Base-by-base conservation (phyloP, 192 early-diverging fungal species). In the Backusella morwellensis region DNA sequence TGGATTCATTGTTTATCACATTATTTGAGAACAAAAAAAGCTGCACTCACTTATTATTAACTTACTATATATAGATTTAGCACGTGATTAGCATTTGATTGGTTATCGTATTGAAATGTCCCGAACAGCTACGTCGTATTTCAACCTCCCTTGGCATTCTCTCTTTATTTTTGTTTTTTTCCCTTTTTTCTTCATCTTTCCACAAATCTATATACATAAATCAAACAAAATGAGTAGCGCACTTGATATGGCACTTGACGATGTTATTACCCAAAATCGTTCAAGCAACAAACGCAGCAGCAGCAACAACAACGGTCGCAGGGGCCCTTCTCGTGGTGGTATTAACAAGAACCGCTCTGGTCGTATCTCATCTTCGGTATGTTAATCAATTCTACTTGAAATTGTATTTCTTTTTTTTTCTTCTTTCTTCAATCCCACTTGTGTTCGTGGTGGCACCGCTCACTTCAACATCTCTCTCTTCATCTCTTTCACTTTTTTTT, bases 181-280 rank as follows among this genome's bases (percentile, higher is more conserved):
- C 26, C 56, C 11, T 63, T 63, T 63, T 63, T 29, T 63, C 56
- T 63, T 29, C 47, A 50, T 63, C 23, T 63, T 63, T 63, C 8
- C 56, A 63, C 56, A 63, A 59, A 63, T 29, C 21, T 29, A 63
- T 3, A 63, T 6, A 68, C 29, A 35, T 32, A 34, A 68, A 32
- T 9, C 17, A 68, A 17, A 29, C 23, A 71, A 50, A 72, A 72
- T 72, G 70, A 72, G 70, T 72, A 56, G 56, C 17, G 73, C 73
- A 41, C 73, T 79, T 19, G 78, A 79, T 75, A 79, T 79, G 78
- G 72, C 78, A 71, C 74, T 79, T 52, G 78, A 79, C 34, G 78
- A 79, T 26, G 72, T 75, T 21, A 79, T 79, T 67, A 41, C 73
- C 21, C 73, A 74, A 40, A 63, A 59, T 34, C 73, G 73, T 66